These are phyloP conservation scores for Xylariales sp. DNA, from an alignment of 2,329 filamentous ascomycete species.

Conservation along the genomic window DNA sequence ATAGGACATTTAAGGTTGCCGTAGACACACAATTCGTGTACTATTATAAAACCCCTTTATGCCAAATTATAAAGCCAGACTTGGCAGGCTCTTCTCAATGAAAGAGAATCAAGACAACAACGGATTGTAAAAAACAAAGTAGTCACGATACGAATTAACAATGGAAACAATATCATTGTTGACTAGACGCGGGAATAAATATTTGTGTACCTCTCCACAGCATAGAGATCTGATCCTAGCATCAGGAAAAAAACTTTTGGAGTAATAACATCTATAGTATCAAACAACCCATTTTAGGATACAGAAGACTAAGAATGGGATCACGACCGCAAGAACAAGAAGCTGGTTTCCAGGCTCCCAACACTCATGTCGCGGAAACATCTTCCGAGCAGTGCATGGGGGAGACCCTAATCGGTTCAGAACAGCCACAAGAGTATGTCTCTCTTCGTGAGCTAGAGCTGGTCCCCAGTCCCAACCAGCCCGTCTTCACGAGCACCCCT, in stretches of 20 bases:
- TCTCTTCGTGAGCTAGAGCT: conserved; percentile 15
- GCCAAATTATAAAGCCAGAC: neutral
- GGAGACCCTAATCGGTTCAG: no score
- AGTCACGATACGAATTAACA: neutral
- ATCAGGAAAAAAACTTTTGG: no score
- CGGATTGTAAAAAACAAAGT: neutral
- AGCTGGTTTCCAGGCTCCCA: neutral
- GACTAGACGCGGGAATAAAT: neutral
- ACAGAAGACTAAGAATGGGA: conserved; percentile 3
- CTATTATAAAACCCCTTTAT: conserved; percentile 3
- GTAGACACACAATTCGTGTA: no score
- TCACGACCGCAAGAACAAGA: neutral
- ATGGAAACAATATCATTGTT: neutral
- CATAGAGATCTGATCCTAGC: neutral
- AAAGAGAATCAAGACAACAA: neutral
- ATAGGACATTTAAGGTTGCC: no score
- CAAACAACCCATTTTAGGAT: neutral
- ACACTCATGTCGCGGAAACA: neutral
- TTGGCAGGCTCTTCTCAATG: neutral
- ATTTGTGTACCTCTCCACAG: neutral
- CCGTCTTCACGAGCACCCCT: neutral
- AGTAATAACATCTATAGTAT: neutral
- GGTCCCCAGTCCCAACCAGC: neutral
- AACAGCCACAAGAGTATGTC: conserved; percentile 1
- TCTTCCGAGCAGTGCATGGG: neutral